Percentiles rank a stretch among this genome's conserved stretches.
Evolutionary conservation across 2,329 filamentous ascomycete genomes (phyloP).

Genomic region (Aureobasidium sp.): DNA sequence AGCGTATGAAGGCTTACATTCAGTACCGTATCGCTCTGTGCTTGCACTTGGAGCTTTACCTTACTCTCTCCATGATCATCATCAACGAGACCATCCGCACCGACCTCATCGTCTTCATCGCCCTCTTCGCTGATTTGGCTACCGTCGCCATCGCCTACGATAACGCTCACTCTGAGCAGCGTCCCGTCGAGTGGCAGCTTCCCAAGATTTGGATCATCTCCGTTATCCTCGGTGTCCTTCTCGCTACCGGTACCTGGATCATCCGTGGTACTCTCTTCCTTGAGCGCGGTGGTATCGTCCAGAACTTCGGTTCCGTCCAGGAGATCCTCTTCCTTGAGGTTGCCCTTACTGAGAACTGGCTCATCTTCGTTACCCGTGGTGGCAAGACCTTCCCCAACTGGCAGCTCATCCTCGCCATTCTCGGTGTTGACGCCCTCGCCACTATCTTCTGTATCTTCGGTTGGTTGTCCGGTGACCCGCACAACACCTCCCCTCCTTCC

Average conservation of each 20-base stretch:
- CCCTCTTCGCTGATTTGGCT: slow-evolving; percentile 71
- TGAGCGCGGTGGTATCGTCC: slow-evolving; percentile 61
- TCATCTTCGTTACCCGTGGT: slow-evolving; percentile 51
- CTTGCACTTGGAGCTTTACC: slow-evolving; percentile 68
- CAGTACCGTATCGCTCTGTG: slow-evolving; percentile 72
- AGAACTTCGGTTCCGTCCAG: slow-evolving; percentile 68
- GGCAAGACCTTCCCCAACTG: slow-evolving; percentile 67
- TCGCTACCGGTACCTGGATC: slow-evolving; percentile 66
- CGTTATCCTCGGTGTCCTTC: slow-evolving; percentile 59
- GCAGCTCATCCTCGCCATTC: slow-evolving; percentile 65
- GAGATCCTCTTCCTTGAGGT: slow-evolving; percentile 55
- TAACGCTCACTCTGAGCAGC: slow-evolving; percentile 67
- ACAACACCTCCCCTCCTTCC: slow-evolving; percentile 35
- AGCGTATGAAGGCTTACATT: slow-evolving; percentile 72
- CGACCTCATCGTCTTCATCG: slow-evolving; percentile 71
- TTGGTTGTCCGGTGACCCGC: slow-evolving; percentile 55
- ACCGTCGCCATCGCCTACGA: slow-evolving; percentile 75
- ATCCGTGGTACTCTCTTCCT: slow-evolving; percentile 65
- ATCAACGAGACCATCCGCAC: slow-evolving; percentile 68
- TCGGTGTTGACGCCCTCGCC: slow-evolving; percentile 63
- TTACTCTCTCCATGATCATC: slow-evolving; percentile 72
- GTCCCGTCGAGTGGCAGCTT: slow-evolving; percentile 73
- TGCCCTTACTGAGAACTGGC: slow-evolving; percentile 48
- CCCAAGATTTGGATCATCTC: slow-evolving; percentile 77
- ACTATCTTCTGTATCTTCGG: slow-evolving; percentile 71